phyloP scores from a whole-genome alignment of 257 asterid species.

The Thymus quinquecostatus region DNA sequence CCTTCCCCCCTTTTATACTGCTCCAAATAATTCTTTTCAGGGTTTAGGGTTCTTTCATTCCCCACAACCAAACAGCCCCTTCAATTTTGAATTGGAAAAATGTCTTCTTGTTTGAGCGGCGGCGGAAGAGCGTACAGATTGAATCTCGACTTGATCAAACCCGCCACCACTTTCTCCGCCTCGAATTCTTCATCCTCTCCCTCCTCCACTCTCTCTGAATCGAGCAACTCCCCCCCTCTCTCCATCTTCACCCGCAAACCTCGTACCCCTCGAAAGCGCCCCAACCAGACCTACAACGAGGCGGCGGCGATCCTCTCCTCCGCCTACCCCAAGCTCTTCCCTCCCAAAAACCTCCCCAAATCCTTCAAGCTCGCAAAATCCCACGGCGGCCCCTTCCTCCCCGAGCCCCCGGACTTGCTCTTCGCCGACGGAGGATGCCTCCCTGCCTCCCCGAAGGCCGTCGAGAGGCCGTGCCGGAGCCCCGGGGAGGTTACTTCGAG shows the following conservation, averaged over 20 bases:
- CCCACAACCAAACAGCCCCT: not conserved
- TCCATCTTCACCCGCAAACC: conserved; percentile 71
- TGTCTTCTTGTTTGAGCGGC: conserved; percentile 74
- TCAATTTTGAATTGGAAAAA: not conserved
- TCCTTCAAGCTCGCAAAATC: conserved; percentile 53
- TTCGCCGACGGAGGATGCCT: not conserved
- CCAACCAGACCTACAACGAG: conserved; percentile 83
- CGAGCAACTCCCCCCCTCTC: conserved; percentile 64
- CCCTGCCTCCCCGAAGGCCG: conserved; percentile 25
- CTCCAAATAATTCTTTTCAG: conserved; percentile 23
- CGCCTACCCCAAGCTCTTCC: conserved; percentile 69
- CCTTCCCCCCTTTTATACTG: not conserved
- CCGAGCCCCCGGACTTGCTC: conserved; percentile 61
- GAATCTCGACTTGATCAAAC: conserved; percentile 64
- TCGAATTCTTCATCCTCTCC: conserved; percentile 73
- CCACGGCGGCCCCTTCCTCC: conserved; percentile 36
- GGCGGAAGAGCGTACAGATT: conserved; percentile 68
- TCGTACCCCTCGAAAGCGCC: conserved; percentile 89
- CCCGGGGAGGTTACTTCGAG: conserved; percentile 47
- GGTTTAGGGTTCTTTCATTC: conserved; percentile 54
- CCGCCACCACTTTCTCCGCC: conserved; percentile 63
- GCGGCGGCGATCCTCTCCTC: conserved; percentile 82
- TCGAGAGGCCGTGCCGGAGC: conserved; percentile 52
- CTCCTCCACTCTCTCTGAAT: conserved; percentile 68
- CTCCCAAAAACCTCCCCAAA: conserved; percentile 56